A percentile compares a stretch with the other conserved stretches of the same genome.
phyloP scores from a whole-genome alignment of 768 basidiomycete species.

The Omphalotus guepiniiformis region DNA sequence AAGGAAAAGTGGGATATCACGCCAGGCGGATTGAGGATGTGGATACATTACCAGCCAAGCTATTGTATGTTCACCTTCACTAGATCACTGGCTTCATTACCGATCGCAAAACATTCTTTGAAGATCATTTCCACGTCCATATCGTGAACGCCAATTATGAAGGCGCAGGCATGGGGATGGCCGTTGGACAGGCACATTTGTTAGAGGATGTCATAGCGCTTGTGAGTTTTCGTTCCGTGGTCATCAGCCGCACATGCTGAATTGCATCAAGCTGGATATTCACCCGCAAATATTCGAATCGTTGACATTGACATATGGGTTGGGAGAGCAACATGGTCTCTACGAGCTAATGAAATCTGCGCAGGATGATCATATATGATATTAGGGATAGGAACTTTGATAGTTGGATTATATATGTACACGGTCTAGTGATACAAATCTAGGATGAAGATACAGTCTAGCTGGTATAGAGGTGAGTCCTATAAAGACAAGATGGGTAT shows the following conservation, averaged over 20 bases:
- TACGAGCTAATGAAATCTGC: constrained; percentile 42
- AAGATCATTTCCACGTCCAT: constrained; percentile 95
- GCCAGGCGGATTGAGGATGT: constrained; percentile 65
- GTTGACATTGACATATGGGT: constrained; percentile 76
- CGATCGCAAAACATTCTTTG: not conserved
- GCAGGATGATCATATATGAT: too few relatives aligned
- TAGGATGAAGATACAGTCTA: too few relatives aligned
- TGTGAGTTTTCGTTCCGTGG: constrained; percentile 36
- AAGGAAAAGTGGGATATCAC: constrained; percentile 63
- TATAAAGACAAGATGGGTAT: too few relatives aligned
- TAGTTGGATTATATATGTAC: too few relatives aligned
- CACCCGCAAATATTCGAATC: constrained; percentile 55
- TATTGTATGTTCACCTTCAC: constrained; percentile 63
- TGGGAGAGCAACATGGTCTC: constrained; percentile 80
- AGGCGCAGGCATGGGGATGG: constrained; percentile 60
- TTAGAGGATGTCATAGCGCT: constrained; percentile 89
- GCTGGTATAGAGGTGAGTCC: too few relatives aligned
- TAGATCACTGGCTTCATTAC: not conserved
- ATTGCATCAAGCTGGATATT: constrained; percentile 58
- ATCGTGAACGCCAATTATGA: constrained; percentile 76
- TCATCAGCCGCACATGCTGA: not conserved
- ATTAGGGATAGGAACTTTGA: too few relatives aligned
- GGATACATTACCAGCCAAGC: constrained; percentile 92
- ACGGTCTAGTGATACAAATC: too few relatives aligned
- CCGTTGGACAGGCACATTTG: constrained; percentile 88